A percentile compares a stretch with the other conserved stretches of the same genome.
Evolutionary conservation across 257 asterid genomes (phyloP).

Genomic region (Mentha longifolia): DNA sequence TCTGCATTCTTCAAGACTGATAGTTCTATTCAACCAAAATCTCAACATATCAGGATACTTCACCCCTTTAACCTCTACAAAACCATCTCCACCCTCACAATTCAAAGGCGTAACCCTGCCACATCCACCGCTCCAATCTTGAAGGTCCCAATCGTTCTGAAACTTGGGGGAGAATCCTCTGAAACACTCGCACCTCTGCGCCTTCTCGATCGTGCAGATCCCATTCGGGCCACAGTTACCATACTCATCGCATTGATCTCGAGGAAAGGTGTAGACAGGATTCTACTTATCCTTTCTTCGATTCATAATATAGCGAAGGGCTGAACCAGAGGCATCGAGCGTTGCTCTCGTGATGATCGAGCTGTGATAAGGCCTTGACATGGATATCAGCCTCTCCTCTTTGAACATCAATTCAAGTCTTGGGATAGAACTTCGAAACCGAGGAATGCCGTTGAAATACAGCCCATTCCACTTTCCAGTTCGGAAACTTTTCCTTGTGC

Average conservation of each 20-base stretch:
- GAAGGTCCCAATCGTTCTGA: conserved; percentile 30
- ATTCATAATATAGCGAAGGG: conserved; percentile 23
- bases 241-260: conserved; percentile 27
- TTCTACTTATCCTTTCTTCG: conserved; percentile 30
- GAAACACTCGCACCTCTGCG: conserved; percentile 30
- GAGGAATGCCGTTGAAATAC: conserved; percentile 24
- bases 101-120: neutral
- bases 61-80: conserved; percentile 6
- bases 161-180: conserved; percentile 31
- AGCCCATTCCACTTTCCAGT: conserved; percentile 49
- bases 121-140: conserved; percentile 40
- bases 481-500: conserved; percentile 6
- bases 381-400: conserved; percentile 24
- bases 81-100: conserved; percentile 31
- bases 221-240: conserved; percentile 37
- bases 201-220: conserved; percentile 8
- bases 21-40: neutral
- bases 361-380: conserved; percentile 1
- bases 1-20: neutral
- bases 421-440: neutral
- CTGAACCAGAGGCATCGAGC: conserved; percentile 7
- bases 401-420: neutral
- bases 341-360: conserved; percentile 15
- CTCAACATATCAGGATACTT: conserved; percentile 2
- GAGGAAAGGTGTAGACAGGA: neutral